Evolutionary conservation across 1,284 basidiomycete species (phyloP).

Genomic region (Pascua sp.): DNA sequence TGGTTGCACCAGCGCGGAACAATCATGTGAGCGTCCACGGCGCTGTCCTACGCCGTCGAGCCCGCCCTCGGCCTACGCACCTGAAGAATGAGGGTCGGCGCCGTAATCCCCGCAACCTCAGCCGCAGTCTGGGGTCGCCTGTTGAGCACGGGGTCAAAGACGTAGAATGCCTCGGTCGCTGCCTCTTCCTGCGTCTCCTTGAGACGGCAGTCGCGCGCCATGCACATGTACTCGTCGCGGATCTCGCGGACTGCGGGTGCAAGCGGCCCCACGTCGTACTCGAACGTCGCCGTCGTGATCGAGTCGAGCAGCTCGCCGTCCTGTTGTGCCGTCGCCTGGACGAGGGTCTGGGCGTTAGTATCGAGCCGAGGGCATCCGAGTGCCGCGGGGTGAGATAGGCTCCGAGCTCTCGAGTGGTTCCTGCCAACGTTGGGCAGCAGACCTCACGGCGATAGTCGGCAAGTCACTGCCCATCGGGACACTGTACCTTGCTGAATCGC

Average conservation of each 20-base stretch:
- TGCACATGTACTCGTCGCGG: slow-evolving; percentile 18
- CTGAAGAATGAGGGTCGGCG: slow-evolving; percentile 18
- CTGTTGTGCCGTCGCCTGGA: slow-evolving; percentile 4
- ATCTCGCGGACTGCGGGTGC: slow-evolving; percentile 20
- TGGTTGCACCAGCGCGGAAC: too few relatives aligned
- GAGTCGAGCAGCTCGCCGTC: slow-evolving; percentile 24
- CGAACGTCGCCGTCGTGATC: slow-evolving; percentile 23
- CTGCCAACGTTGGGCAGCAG: too few relatives aligned
- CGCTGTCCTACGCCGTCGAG: background rate
- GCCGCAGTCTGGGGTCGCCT: background rate
- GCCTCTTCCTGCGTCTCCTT: slow-evolving; percentile 3
- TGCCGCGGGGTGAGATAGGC: too few relatives aligned
- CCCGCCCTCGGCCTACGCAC: too few relatives aligned
- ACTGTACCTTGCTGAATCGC: too few relatives aligned
- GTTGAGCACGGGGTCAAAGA: slow-evolving; percentile 8
- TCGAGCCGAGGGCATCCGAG: too few relatives aligned
- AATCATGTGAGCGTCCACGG: too few relatives aligned
- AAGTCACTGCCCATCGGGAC: background rate
- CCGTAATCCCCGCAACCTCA: slow-evolving; percentile 2
- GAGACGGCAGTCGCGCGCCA: slow-evolving; percentile 12
- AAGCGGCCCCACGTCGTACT: slow-evolving; percentile 12
- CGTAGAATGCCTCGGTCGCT: slow-evolving; percentile 9
- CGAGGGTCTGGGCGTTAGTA: slow-evolving; percentile 13
- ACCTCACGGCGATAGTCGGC: too few relatives aligned
- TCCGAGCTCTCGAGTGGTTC: too few relatives aligned